These are phyloP conservation scores for Xylaria sp. DNA, from an alignment of 2,329 filamentous ascomycete genomes.

Conservation along the genomic window DNA sequence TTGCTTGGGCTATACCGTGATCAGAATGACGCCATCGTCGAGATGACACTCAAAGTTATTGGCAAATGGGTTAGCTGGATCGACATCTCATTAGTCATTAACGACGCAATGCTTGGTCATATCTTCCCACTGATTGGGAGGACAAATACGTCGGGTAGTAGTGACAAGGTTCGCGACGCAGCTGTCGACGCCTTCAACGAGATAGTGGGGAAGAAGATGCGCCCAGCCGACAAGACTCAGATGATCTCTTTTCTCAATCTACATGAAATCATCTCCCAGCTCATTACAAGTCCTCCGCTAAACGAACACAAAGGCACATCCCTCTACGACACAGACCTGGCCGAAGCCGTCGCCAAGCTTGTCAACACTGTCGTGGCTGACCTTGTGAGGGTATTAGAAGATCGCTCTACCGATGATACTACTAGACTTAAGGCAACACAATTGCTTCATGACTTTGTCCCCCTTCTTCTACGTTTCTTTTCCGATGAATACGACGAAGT, in stretches of 20 bases:
- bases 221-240: conserved; percentile 88
- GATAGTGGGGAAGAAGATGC: conserved; percentile 98
- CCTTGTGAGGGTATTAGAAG: conserved; percentile 86
- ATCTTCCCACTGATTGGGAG: conserved; percentile 90
- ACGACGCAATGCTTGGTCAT: conserved; percentile 84
- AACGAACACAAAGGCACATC: conserved; percentile 82
- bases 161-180: conserved; percentile 87
- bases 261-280: conserved; percentile 83
- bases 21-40: conserved; percentile 77
- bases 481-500: conserved; percentile 98
- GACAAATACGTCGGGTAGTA: conserved; percentile 67
- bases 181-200: conserved; percentile 96
- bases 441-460: conserved; percentile 84
- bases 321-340: conserved; percentile 94
- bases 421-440: conserved; percentile 81
- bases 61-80: conserved; percentile 99
- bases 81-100: conserved; percentile 93
- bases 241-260: conserved; percentile 93
- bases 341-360: conserved; percentile 93
- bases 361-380: conserved; percentile 91
- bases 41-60: conserved; percentile 90
- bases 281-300: conserved; percentile 84
- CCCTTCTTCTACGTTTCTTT: conserved; percentile 91
- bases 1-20: conserved; percentile 82
- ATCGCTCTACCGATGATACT: conserved; percentile 67